These are phyloP conservation scores for Coemansia sp. DNA, from an alignment of 192 early-diverging fungal species.

Conservation along the genomic window DNA sequence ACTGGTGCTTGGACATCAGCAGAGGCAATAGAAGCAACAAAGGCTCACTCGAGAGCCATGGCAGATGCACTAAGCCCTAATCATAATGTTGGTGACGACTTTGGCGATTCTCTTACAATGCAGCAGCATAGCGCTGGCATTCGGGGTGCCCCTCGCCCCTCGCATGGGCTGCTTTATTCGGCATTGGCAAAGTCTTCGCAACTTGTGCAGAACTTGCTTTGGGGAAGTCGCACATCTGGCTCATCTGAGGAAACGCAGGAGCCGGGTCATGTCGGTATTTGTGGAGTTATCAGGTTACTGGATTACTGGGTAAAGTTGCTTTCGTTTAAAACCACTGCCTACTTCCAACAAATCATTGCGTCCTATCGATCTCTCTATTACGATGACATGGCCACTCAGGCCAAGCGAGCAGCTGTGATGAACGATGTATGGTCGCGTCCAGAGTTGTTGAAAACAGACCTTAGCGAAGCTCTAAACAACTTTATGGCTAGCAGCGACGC, in stretches of 20 bases:
- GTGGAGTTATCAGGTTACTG: conserved; percentile 36
- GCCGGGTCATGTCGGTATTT: conserved; percentile 16
- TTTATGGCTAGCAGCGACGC: conserved; percentile 47
- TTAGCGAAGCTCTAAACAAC: conserved; percentile 21
- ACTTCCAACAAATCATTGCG: conserved; percentile 49
- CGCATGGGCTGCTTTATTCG: conserved; percentile 29
- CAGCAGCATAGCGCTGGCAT: conserved; percentile 5
- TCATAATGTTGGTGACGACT: conserved; percentile 14
- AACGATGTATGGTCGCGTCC: conserved; percentile 44
- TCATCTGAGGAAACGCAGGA: conserved; percentile 12
- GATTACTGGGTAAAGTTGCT: conserved; percentile 31
- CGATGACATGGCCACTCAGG: conserved; percentile 20
- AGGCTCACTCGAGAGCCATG: not conserved
- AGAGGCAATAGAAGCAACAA: conserved; percentile 1
- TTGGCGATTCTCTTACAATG: conserved; percentile 14
- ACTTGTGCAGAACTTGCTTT: conserved; percentile 43
- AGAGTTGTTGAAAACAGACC: conserved; percentile 20
- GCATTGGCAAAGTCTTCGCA: conserved; percentile 51
- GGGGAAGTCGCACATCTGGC: conserved; percentile 18
- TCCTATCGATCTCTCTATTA: conserved; percentile 39
- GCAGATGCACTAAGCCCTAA: not conserved
- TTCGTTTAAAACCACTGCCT: conserved; percentile 44
- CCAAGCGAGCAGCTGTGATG: conserved; percentile 24
- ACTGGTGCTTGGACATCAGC: not conserved
- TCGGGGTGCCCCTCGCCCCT: not conserved